Conservation (phyloP, 257 asterid species). For the Schizonepeta tenuifolia region DNA sequence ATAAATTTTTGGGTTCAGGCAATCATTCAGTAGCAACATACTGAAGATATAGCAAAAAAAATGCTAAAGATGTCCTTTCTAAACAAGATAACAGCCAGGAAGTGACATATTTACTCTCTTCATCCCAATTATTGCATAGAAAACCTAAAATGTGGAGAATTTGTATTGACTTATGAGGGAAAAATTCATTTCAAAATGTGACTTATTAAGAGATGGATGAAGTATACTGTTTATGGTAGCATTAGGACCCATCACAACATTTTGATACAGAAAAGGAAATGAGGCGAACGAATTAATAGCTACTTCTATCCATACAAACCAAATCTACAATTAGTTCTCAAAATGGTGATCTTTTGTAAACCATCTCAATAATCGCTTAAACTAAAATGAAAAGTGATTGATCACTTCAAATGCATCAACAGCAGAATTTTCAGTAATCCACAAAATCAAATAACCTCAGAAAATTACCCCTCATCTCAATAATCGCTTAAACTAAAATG, state of each 20-base stretch:
- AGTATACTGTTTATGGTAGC: not conserved
- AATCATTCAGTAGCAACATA: not conserved
- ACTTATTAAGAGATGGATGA: too few species aligned
- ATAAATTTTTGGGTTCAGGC: not conserved
- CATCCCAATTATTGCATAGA: too few species aligned
- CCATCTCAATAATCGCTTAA: not conserved
- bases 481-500: not conserved
- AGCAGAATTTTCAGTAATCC: not conserved
- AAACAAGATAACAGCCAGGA: not conserved
- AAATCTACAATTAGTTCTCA: not conserved
- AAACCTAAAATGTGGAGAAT: too few species aligned
- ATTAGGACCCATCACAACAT: too few species aligned
- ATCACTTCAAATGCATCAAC: too few species aligned
- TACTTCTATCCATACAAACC: not conserved
- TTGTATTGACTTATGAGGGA: too few species aligned
- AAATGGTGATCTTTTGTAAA: not conserved
- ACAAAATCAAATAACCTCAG: not conserved
- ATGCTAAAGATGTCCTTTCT: not conserved
- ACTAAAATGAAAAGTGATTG: not conserved
- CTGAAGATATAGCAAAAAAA: not conserved
- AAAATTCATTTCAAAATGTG: too few species aligned
- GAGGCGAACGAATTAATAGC: not conserved
- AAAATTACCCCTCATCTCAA: not conserved
- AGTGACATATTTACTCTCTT: too few species aligned
- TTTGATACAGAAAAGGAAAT: not conserved